These are phyloP conservation scores for Rhododendron ferrugineum DNA, from an alignment of 148 eudicot species.

Conservation along the genomic window DNA sequence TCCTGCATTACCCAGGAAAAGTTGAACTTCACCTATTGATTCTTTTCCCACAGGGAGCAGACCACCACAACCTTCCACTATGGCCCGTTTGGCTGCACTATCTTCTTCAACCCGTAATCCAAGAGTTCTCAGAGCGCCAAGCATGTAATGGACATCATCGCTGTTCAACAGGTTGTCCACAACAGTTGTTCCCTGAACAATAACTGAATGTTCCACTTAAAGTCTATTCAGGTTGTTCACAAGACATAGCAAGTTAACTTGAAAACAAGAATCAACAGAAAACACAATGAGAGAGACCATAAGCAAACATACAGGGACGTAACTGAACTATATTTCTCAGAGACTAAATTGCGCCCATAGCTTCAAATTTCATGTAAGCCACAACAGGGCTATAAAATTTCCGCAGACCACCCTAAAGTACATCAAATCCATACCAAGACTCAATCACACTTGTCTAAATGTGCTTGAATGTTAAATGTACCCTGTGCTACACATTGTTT, in stretches of 20 bases:
- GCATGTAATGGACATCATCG: slow-evolving; percentile 95
- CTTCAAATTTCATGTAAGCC: background rate
- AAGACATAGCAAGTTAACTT: background rate
- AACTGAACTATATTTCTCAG: background rate
- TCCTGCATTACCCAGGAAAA: slow-evolving; percentile 97
- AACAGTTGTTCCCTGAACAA: slow-evolving; percentile 75
- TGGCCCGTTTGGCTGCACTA: slow-evolving; percentile 50
- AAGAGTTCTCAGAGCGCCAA: slow-evolving; percentile 90
- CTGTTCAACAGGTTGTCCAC: slow-evolving; percentile 88
- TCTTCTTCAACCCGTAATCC: slow-evolving; percentile 82
- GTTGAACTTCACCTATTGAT: slow-evolving; percentile 59
- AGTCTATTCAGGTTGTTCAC: slow-evolving; percentile 3
- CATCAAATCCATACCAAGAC: background rate
- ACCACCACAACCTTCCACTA: slow-evolving; percentile 94
- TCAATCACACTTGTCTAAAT: background rate
- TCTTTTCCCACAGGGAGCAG: slow-evolving; percentile 78
- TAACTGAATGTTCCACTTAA: slow-evolving; percentile 4
- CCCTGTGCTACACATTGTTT: background rate
- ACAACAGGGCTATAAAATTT: background rate
- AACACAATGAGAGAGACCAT: background rate
- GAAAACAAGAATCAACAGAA: background rate
- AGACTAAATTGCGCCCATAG: background rate
- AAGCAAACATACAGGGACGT: background rate
- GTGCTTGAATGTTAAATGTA: background rate
- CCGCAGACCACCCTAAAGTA: background rate